A percentile compares a stretch with the other conserved stretches of the same genome.
Evolutionary conservation across 2,329 filamentous ascomycete species (phyloP).

Genomic region (Ophiostoma novo-ulmi): DNA sequence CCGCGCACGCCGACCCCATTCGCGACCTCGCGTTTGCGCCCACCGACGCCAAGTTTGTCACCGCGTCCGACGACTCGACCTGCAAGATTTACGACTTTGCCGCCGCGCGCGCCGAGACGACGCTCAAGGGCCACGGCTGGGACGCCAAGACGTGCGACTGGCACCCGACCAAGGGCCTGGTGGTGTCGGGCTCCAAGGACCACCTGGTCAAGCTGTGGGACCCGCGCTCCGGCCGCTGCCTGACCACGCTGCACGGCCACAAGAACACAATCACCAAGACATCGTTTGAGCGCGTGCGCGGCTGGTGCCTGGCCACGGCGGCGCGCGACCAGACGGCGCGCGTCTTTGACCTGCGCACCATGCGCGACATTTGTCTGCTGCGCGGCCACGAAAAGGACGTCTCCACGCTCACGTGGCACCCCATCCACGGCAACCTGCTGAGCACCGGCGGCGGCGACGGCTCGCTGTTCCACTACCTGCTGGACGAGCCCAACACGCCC

Average conservation of each 20-base stretch:
- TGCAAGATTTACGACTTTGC: slow-evolving; percentile 97
- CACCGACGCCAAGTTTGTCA: slow-evolving; percentile 92
- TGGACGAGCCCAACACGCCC: slow-evolving; percentile 88
- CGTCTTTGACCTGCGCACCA: slow-evolving; percentile 93
- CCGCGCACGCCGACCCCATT: slow-evolving; percentile 84
- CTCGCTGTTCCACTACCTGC: slow-evolving; percentile 85
- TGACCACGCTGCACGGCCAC: slow-evolving; percentile 92
- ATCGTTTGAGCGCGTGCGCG: slow-evolving; percentile 78
- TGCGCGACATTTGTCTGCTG: slow-evolving; percentile 92
- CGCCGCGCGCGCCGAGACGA: slow-evolving; percentile 73
- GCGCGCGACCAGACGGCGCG: slow-evolving; percentile 89
- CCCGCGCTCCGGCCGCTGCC: slow-evolving; percentile 79
- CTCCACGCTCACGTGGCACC: slow-evolving; percentile 88
- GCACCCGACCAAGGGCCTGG: slow-evolving; percentile 89
- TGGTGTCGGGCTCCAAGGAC: slow-evolving; percentile 96
- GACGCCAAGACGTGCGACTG: slow-evolving; percentile 96
- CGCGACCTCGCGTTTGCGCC: slow-evolving; percentile 89
- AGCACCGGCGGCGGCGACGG: slow-evolving; percentile 89
- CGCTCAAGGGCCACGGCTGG: slow-evolving; percentile 91
- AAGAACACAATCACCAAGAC: slow-evolving; percentile 97
- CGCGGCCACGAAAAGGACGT: slow-evolving; percentile 96
- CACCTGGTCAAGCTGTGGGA: slow-evolving; percentile 98
- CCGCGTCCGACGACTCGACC: slow-evolving; percentile 86
- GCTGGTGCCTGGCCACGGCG: slow-evolving; percentile 81
- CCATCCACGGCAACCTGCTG: slow-evolving; percentile 80